These are phyloP conservation scores for Beauveria sp. DNA, from an alignment of 2,329 filamentous ascomycete genomes.

Conservation along the genomic window DNA sequence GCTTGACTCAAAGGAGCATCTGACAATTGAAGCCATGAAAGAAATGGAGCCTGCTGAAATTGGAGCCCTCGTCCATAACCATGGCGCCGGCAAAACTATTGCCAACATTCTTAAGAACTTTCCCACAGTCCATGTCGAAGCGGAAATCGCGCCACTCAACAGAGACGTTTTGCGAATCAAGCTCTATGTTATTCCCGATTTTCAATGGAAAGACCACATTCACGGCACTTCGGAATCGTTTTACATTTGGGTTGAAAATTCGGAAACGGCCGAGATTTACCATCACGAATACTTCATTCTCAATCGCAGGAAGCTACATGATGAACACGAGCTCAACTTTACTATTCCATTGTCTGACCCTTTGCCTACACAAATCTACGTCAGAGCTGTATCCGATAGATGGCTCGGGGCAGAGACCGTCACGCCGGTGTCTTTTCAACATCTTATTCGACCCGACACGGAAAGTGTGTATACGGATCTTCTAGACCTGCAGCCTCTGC, in stretches of 20 bases:
- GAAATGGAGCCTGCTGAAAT: constrained; percentile 94
- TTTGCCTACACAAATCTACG: constrained; percentile 90
- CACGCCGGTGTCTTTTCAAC: constrained; percentile 91
- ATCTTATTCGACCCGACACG: constrained; percentile 92
- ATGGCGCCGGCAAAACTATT: constrained; percentile 76
- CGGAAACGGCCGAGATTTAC: constrained; percentile 94
- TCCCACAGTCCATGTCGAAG: constrained; percentile 82
- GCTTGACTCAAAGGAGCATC: constrained; percentile 69
- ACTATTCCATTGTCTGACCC: constrained; percentile 94
- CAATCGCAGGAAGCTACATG: constrained; percentile 78
- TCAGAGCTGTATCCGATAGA: constrained; percentile 86
- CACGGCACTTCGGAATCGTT: constrained; percentile 94
- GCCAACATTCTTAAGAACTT: constrained; percentile 80
- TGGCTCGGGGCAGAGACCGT: constrained; percentile 98
- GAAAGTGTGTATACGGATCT: constrained; percentile 96
- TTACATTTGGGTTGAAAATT: constrained; percentile 99
- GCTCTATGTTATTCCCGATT: constrained; percentile 80
- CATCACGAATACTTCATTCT: constrained; percentile 97
- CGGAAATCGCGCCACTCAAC: constrained; percentile 92
- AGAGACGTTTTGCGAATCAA: constrained; percentile 89
- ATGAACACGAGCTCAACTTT: constrained; percentile 97
- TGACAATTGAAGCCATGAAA: constrained; percentile 73
- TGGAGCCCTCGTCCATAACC: constrained; percentile 83
- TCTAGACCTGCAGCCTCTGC: constrained; percentile 81
- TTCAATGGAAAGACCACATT: constrained; percentile 87